These are phyloP conservation scores for Ustilago xerochloae DNA, from an alignment of 1,284 basidiomycete genomes.

Conservation along the genomic window DNA sequence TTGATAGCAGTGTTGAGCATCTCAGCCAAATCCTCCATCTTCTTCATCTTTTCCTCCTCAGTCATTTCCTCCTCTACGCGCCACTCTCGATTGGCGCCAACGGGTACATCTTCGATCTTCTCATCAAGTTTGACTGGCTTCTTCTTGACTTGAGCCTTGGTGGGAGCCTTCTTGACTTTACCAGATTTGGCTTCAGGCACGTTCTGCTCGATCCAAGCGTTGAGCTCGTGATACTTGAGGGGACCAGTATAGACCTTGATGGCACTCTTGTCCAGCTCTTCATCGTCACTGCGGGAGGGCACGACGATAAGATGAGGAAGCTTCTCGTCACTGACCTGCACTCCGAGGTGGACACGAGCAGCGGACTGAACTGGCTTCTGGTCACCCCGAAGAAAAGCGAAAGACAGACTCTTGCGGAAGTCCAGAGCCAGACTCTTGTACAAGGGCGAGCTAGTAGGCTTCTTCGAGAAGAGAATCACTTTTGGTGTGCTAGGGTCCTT, in stretches of 20 bases:
- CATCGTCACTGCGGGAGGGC: slow-evolving; percentile 21
- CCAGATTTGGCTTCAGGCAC: slow-evolving; percentile 45
- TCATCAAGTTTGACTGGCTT: slow-evolving; percentile 35
- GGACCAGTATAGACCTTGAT: slow-evolving; percentile 57
- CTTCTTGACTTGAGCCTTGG: slow-evolving; percentile 31
- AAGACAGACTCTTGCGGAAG: slow-evolving; percentile 56
- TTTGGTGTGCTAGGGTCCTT: slow-evolving; percentile 43
- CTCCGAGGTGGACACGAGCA: slow-evolving; percentile 52
- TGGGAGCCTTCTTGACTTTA: slow-evolving; percentile 31
- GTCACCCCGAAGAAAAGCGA: slow-evolving; percentile 60
- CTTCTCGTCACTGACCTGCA: slow-evolving; percentile 48
- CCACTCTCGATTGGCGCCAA: slow-evolving; percentile 39
- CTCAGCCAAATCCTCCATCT: slow-evolving; percentile 45
- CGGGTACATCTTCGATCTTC: slow-evolving; percentile 24
- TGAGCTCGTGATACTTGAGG: slow-evolving; percentile 59
- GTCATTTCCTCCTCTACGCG: slow-evolving; percentile 45
- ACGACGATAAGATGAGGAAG: slow-evolving; percentile 60
- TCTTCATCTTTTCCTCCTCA: slow-evolving; percentile 29
- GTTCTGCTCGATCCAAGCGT: slow-evolving; percentile 59
- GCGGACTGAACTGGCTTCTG: slow-evolving; percentile 48
- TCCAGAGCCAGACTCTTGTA: slow-evolving; percentile 66
- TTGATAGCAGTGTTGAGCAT: slow-evolving; percentile 48
- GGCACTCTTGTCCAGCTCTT: slow-evolving; percentile 31
- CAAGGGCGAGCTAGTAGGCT: slow-evolving; percentile 60
- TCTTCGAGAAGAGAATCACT: slow-evolving; percentile 64